A percentile compares a stretch with the other conserved stretches of the same genome.
Evolutionary conservation across 1,139 yeast species (phyloP).

Genomic region (Suhomyces panamericanus): DNA sequence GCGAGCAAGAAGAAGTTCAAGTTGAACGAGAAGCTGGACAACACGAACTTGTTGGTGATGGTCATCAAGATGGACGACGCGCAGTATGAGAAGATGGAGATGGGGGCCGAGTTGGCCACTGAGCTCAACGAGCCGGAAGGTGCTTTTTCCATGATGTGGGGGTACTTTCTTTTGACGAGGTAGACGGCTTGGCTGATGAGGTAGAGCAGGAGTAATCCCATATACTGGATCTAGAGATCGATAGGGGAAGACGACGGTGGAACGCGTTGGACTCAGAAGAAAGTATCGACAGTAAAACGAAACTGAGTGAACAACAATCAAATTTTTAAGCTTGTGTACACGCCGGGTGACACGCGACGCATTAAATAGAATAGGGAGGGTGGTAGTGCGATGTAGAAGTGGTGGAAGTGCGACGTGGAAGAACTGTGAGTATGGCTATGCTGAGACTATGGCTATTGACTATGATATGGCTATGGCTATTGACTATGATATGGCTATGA

Average conservation of each 20-base stretch:
- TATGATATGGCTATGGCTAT: no score
- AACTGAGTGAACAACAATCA: slow-evolving; percentile 11
- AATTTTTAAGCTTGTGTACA: slow-evolving; percentile 7
- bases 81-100: slow-evolving; percentile 86
- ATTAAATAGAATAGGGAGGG: neutral
- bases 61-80: slow-evolving; percentile 94
- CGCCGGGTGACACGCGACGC: slow-evolving; percentile 4
- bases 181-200: slow-evolving; percentile 39
- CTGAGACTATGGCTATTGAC: no score
- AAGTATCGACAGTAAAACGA: neutral
- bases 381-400: no score
- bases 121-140: slow-evolving; percentile 31
- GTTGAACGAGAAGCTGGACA: slow-evolving; percentile 80
- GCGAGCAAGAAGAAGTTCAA: slow-evolving; percentile 87
- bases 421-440: no score
- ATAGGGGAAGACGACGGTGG: neutral
- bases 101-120: slow-evolving; percentile 77
- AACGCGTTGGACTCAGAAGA: neutral
- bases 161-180: slow-evolving; percentile 27
- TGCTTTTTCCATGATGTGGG: slow-evolving; percentile 34
- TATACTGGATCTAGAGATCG: slow-evolving; percentile 21
- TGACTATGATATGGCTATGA: no score
- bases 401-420: no score
- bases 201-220: slow-evolving; percentile 48
- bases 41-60: slow-evolving; percentile 93